These are phyloP conservation scores for Theobroma grandiflorum DNA, from an alignment of 441 rosid genomes.

Conservation along the genomic window DNA sequence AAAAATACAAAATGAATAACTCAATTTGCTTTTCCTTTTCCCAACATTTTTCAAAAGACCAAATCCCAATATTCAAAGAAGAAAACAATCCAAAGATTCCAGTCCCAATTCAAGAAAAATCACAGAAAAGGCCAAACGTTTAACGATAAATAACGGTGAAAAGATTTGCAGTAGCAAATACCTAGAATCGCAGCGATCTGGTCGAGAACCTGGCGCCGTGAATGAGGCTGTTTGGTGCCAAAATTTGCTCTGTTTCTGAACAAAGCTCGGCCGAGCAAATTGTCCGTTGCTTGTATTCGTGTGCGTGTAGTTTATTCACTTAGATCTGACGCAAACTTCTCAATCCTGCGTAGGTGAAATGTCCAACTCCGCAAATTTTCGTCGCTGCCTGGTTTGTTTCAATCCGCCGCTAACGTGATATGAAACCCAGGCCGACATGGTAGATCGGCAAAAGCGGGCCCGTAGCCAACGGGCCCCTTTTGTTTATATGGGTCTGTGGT, in stretches of 20 bases:
- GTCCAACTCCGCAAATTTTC: conserved; percentile 18
- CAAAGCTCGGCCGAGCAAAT: not conserved
- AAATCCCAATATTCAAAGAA: not conserved
- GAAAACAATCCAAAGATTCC: not conserved
- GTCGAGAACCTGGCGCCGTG: not conserved
- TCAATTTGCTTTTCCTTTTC: not conserved
- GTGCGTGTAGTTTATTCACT: not conserved
- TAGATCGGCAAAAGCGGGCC: not conserved
- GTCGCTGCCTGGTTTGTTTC: not conserved
- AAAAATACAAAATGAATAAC: not conserved
- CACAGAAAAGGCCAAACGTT: not conserved
- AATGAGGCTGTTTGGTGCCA: not conserved
- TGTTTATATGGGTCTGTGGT: not conserved
- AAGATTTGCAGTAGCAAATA: not conserved
- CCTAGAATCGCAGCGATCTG: conserved; percentile 28
- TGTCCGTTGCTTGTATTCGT: not conserved
- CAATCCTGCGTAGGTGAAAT: conserved; percentile 21
- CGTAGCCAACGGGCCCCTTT: not conserved
- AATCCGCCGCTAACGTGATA: not conserved
- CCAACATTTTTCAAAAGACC: not conserved
- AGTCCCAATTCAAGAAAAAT: not conserved
- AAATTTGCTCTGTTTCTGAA: conserved; percentile 2
- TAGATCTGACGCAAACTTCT: conserved; percentile 38
- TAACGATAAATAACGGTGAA: not conserved
- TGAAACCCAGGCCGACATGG: not conserved